A percentile compares a stretch with the other conserved stretches of the same genome.
These are phyloP conservation scores for Cyberlindnera japonica DNA, from an alignment of 805 yeast species.

Conservation along the genomic window DNA sequence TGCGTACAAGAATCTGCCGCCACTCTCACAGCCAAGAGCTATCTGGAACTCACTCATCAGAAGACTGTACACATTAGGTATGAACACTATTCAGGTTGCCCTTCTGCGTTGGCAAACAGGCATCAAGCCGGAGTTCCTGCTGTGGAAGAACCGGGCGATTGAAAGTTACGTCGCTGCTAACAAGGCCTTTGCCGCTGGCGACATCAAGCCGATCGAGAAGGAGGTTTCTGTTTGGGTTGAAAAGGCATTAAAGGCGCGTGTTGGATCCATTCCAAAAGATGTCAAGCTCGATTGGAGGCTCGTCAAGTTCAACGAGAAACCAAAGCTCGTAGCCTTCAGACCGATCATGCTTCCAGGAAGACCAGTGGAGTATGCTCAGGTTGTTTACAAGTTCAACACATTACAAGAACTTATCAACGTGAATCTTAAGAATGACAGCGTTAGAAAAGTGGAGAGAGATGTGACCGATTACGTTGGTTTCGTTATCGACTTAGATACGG, in stretches of 20 bases:
- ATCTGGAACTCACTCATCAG: slow-evolving; percentile 49
- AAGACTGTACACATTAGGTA: slow-evolving; percentile 57
- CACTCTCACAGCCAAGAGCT: slow-evolving; percentile 38
- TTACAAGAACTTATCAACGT: slow-evolving; percentile 53
- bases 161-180: slow-evolving; percentile 75
- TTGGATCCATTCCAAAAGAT: slow-evolving; percentile 51
- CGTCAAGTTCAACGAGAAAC: slow-evolving; percentile 61
- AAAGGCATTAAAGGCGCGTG: slow-evolving; percentile 51
- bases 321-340: slow-evolving; percentile 69
- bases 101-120: slow-evolving; percentile 66
- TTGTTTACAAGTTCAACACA: slow-evolving; percentile 61
- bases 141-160: slow-evolving; percentile 85
- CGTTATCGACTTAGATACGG: slow-evolving; percentile 56
- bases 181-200: slow-evolving; percentile 66
- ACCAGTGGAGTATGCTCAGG: slow-evolving; percentile 53
- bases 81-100: slow-evolving; percentile 67
- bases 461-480: slow-evolving; percentile 60
- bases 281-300: slow-evolving; percentile 73
- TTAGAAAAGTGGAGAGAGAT: slow-evolving; percentile 46
- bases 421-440: slow-evolving; percentile 41
- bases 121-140: slow-evolving; percentile 59
- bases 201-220: slow-evolving; percentile 44
- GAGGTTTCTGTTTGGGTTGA: slow-evolving; percentile 59
- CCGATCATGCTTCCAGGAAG: slow-evolving; percentile 58
- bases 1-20: slow-evolving; percentile 42